These are phyloP conservation scores for Mycena sanguinolenta DNA, from an alignment of 768 basidiomycete species.

Conservation along the genomic window DNA sequence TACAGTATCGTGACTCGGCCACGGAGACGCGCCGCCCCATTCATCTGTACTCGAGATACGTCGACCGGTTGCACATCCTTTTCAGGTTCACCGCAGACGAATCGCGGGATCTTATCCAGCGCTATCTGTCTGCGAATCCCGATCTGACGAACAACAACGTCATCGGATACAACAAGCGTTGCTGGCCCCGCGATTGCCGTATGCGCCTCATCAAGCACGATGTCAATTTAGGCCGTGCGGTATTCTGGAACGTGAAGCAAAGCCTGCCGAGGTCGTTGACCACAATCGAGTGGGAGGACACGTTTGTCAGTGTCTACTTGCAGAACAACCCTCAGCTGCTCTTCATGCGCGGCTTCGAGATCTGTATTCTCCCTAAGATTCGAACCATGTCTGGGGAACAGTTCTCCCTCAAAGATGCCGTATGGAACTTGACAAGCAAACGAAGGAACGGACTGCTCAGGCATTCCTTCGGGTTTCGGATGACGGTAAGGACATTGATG, in stretches of 20 bases:
- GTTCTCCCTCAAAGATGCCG: constrained; percentile 95
- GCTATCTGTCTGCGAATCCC: constrained; percentile 96
- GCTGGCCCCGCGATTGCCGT: constrained; percentile 99
- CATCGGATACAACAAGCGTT: constrained; percentile 98
- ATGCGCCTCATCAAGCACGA: constrained; percentile 99
- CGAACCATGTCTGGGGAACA: constrained; percentile 96
- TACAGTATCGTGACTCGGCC: constrained; percentile 94
- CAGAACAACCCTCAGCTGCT: constrained; percentile 97
- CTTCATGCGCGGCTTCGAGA: constrained; percentile 99
- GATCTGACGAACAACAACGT: constrained; percentile 99
- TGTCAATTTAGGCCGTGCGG: constrained; percentile 97
- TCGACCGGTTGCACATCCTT: constrained; percentile 94
- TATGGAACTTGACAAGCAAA: constrained; percentile 97
- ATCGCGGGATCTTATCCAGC: constrained; percentile 96
- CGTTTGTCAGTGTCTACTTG: constrained; percentile 96
- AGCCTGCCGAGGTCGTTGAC: constrained; percentile 95
- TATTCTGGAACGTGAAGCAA: constrained; percentile 99
- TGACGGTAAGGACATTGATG: constrained; percentile 66
- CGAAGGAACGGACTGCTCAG: constrained; percentile 97
- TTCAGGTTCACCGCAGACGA: constrained; percentile 99
- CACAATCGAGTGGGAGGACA: constrained; percentile 99
- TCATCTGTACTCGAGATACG: constrained; percentile 95
- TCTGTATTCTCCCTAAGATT: constrained; percentile 97
- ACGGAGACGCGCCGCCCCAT: constrained; percentile 99
- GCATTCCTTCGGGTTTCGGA: constrained; percentile 98